Evolutionary conservation across 345 rosid species (phyloP).

Genomic region (Trapa incisa): DNA sequence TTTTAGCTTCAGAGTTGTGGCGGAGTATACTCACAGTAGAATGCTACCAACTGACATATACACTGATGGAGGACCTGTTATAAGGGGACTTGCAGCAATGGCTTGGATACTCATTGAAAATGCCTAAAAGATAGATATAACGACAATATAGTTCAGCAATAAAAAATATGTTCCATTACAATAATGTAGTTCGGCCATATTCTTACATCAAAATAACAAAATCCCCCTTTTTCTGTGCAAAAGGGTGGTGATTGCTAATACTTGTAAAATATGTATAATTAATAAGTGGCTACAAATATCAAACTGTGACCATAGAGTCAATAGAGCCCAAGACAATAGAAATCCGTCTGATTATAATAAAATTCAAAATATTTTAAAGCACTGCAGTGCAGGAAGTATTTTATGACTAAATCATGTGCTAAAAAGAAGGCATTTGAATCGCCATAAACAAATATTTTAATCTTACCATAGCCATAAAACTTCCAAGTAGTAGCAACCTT

Average conservation of each 20-base stretch:
- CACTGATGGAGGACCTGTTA: constrained; percentile 36
- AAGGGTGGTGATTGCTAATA: background rate
- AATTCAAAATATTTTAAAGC: background rate
- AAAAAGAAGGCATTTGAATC: background rate
- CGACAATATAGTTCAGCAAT: background rate
- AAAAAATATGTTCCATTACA: background rate
- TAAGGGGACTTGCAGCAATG: constrained; percentile 50
- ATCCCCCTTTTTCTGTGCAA: background rate
- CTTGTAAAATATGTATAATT: background rate
- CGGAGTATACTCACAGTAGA: constrained; percentile 54
- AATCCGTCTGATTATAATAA: background rate
- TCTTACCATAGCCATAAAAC: constrained; percentile 88
- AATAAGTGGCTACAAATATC: background rate
- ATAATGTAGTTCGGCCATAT: background rate
- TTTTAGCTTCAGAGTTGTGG: background rate
- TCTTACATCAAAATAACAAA: background rate
- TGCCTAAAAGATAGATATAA: constrained; percentile 28
- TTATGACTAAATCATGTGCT: background rate
- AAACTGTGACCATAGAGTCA: background rate
- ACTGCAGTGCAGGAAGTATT: background rate
- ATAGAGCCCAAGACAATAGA: background rate
- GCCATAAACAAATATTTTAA: background rate
- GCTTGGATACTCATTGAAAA: constrained; percentile 65
- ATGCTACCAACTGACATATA: constrained; percentile 84
- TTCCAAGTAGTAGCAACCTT: constrained; percentile 72